phyloP scores from a whole-genome alignment of 2,329 filamentous ascomycete genomes.

The Calonectria hawksworthii region DNA sequence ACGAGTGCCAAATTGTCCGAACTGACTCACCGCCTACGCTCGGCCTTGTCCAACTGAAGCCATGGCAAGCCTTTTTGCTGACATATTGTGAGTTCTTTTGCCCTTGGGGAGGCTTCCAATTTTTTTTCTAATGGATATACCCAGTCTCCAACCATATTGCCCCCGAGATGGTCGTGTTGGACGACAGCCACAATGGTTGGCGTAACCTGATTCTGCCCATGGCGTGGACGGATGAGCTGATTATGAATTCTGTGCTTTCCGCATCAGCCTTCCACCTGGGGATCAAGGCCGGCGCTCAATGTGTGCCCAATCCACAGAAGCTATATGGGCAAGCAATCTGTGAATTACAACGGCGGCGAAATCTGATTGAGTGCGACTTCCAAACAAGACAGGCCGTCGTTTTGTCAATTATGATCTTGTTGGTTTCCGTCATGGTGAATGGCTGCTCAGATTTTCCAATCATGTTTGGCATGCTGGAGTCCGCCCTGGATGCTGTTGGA shows the following conservation, averaged over 20 bases:
- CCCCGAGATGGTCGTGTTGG: constrained; percentile 39
- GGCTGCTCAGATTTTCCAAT: constrained; percentile 44
- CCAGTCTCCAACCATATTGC: constrained; percentile 39
- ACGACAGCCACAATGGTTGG: constrained; percentile 41
- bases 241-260: constrained; percentile 45
- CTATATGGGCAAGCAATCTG: constrained; percentile 32
- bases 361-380: constrained; percentile 27
- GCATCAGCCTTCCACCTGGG: constrained; percentile 44
- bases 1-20: too few species aligned
- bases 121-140: background rate
- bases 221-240: constrained; percentile 30
- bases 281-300: background rate
- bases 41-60: background rate
- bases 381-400: constrained; percentile 34
- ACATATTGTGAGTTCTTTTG: constrained; percentile 19
- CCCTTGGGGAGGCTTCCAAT: too few species aligned
- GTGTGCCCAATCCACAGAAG: constrained; percentile 6
- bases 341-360: constrained; percentile 24
- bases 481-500: constrained; percentile 37
- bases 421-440: constrained; percentile 44
- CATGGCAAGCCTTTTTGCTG: constrained; percentile 13
- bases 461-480: constrained; percentile 43
- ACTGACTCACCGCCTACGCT: background rate
- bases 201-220: constrained; percentile 38
- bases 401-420: constrained; percentile 39